These are phyloP conservation scores for Eucalyptus globulus DNA, from an alignment of 345 rosid genomes.

Conservation along the genomic window DNA sequence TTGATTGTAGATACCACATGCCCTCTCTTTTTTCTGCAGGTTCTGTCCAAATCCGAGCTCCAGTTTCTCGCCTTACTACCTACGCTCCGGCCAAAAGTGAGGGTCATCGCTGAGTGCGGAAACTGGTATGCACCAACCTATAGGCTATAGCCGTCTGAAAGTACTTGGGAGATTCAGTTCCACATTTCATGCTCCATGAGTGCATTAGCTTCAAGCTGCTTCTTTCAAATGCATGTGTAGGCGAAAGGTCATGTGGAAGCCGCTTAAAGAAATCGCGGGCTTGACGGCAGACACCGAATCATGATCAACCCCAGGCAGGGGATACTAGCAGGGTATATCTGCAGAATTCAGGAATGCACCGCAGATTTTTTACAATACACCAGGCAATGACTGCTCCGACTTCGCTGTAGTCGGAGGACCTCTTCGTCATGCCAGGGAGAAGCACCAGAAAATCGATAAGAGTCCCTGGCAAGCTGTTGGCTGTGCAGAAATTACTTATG, in stretches of 20 bases:
- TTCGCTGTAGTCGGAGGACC: background rate
- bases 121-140: constrained; percentile 39
- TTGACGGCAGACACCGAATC: constrained; percentile 10
- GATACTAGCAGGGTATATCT: background rate
- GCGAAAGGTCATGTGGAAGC: constrained; percentile 89
- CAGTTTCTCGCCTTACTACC: constrained; percentile 93
- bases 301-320: background rate
- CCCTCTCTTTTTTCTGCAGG: constrained; percentile 18
- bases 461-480: background rate
- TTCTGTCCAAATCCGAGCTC: constrained; percentile 72
- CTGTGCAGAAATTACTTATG: background rate
- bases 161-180: background rate
- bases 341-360: background rate
- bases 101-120: constrained; percentile 86
- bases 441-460: background rate
- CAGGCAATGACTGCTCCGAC: background rate
- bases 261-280: constrained; percentile 70
- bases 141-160: background rate
- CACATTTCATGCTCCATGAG: background rate
- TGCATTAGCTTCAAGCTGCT: too few species aligned
- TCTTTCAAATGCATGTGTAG: constrained; percentile 4
- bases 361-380: background rate
- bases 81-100: constrained; percentile 67
- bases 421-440: background rate
- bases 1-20: background rate